phyloP scores from a whole-genome alignment of 2,329 filamentous ascomycete genomes.

The Trichoderma koningiopsis region DNA sequence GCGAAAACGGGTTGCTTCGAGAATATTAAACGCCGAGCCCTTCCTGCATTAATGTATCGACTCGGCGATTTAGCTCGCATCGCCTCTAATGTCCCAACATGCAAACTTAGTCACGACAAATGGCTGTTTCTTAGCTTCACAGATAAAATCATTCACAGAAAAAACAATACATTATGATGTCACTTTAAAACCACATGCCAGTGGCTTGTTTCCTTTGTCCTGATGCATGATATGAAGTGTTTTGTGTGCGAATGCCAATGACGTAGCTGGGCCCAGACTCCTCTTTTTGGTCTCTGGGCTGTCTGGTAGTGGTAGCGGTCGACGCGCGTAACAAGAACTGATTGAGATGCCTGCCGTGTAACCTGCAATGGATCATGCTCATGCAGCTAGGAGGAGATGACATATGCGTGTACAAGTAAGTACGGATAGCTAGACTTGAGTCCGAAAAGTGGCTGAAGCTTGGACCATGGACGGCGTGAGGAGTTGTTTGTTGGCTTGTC shows the following conservation, averaged over 20 bases:
- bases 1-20: slow-evolving; percentile 25
- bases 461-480: neutral
- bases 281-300: neutral
- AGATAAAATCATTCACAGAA: slow-evolving; percentile 41
- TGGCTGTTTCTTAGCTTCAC: slow-evolving; percentile 47
- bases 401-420: neutral
- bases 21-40: slow-evolving; percentile 22
- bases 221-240: neutral
- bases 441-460: neutral
- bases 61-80: slow-evolving; percentile 30
- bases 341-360: slow-evolving; percentile 8
- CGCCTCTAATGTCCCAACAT: slow-evolving; percentile 43
- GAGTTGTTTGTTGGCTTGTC: neutral
- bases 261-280: slow-evolving; percentile 16
- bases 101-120: slow-evolving; percentile 46
- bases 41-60: slow-evolving; percentile 26
- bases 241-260: neutral
- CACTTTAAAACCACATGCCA: slow-evolving; percentile 9
- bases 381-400: neutral
- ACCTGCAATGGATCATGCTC: neutral
- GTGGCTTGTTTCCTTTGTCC: neutral
- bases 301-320: neutral
- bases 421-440: neutral
- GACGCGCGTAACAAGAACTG: neutral
- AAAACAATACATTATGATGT: slow-evolving; percentile 27